A percentile compares a stretch with the other conserved stretches of the same genome.
Conservation (phyloP, 106 monocot species). For the Acanthochlamys bracteata region DNA sequence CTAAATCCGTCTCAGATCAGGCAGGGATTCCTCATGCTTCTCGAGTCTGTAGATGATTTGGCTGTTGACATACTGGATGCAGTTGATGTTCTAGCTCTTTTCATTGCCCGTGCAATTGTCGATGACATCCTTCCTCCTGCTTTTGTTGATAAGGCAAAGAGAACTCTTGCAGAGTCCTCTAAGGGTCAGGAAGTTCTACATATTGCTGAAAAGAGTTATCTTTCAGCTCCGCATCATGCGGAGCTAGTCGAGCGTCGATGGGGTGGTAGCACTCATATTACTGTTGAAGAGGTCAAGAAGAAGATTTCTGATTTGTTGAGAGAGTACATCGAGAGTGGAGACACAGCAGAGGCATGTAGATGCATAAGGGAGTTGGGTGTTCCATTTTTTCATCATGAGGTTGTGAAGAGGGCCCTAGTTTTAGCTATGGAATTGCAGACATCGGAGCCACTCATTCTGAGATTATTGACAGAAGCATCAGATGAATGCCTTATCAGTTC, state of each 20-base stretch:
- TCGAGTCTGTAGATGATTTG: slow-evolving; percentile 69
- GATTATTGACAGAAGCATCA: slow-evolving; percentile 51
- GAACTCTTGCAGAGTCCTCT: slow-evolving; percentile 32
- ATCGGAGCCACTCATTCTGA: slow-evolving; percentile 39
- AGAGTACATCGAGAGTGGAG: slow-evolving; percentile 65
- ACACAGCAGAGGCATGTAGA: slow-evolving; percentile 60
- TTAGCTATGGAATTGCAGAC: slow-evolving; percentile 50
- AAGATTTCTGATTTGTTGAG: slow-evolving; percentile 60
- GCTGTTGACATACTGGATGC: slow-evolving; percentile 65
- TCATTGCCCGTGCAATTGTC: slow-evolving; percentile 78
- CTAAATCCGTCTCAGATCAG: slow-evolving; percentile 50
- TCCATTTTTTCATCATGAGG: slow-evolving; percentile 82
- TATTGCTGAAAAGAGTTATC: slow-evolving; percentile 67
- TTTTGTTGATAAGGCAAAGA: slow-evolving; percentile 47
- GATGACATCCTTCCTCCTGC: slow-evolving; percentile 85
- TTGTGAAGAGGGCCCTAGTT: slow-evolving; percentile 67
- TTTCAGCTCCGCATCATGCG: slow-evolving; percentile 82
- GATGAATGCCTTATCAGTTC: slow-evolving; percentile 70
- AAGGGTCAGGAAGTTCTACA: slow-evolving; percentile 54
- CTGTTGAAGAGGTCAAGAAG: slow-evolving; percentile 75
- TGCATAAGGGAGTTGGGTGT: slow-evolving; percentile 76
- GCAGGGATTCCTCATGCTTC: slow-evolving; percentile 56
- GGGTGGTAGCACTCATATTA: slow-evolving; percentile 66
- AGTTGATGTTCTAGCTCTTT: slow-evolving; percentile 65
- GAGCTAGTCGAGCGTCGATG: slow-evolving; percentile 64